Conservation (phyloP, 768 basidiomycete genomes). For the Omphalotus guepiniiformis region DNA sequence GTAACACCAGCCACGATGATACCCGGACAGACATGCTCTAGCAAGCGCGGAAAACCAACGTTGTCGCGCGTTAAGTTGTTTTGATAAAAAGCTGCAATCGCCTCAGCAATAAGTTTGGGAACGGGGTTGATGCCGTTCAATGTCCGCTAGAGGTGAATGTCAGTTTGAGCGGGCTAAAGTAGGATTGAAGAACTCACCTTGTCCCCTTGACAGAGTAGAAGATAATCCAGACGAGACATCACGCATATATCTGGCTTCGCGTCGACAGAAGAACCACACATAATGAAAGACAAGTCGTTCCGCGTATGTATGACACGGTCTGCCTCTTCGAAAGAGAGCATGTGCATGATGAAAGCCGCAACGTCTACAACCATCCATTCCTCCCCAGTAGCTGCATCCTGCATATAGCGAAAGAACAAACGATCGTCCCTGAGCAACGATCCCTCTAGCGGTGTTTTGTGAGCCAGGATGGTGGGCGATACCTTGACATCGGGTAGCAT, state of each 20-base stretch:
- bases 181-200: slow-evolving; percentile 13
- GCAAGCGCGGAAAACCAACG: slow-evolving; percentile 13
- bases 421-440: slow-evolving; percentile 3
- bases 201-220: slow-evolving; percentile 25
- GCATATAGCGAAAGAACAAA: slow-evolving; percentile 6
- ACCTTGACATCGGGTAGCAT: background rate
- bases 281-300: slow-evolving; percentile 19
- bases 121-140: background rate
- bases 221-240: slow-evolving; percentile 12
- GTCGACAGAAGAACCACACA: slow-evolving; percentile 15
- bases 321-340: slow-evolving; percentile 18
- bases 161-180: background rate
- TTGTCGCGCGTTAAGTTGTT: slow-evolving; percentile 18
- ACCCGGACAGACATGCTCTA: slow-evolving; percentile 18
- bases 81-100: slow-evolving; percentile 28
- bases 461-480: slow-evolving; percentile 1
- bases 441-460: background rate
- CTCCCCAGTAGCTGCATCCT: background rate
- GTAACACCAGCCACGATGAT: slow-evolving; percentile 25
- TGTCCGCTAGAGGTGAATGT: background rate
- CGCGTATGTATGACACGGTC: slow-evolving; percentile 10
- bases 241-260: slow-evolving; percentile 24
- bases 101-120: slow-evolving; percentile 26
- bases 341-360: slow-evolving; percentile 16
- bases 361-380: slow-evolving; percentile 16